Evolutionary conservation across 2,329 filamentous ascomycete genomes (phyloP).

Genomic region (Exophiala xenobiotica): DNA sequence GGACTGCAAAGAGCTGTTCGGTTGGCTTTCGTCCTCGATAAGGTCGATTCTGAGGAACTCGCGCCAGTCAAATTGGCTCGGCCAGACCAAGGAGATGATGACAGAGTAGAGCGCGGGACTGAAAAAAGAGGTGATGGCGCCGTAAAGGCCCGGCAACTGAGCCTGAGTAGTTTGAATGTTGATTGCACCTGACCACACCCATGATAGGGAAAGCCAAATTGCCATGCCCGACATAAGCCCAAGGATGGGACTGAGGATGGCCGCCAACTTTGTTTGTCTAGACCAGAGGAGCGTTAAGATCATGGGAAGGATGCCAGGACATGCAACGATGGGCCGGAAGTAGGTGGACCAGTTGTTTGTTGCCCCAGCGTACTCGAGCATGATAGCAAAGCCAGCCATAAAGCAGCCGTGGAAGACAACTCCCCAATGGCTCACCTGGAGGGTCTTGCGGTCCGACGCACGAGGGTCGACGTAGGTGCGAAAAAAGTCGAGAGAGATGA

Average conservation of each 20-base stretch:
- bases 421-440: slow-evolving; percentile 48
- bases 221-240: slow-evolving; percentile 11
- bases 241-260: slow-evolving; percentile 37
- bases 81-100: slow-evolving; percentile 43
- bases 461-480: slow-evolving; percentile 51
- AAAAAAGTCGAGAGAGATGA: slow-evolving; percentile 53
- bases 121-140: slow-evolving; percentile 47
- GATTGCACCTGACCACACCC: slow-evolving; percentile 39
- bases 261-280: slow-evolving; percentile 46
- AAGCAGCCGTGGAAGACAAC: slow-evolving; percentile 51
- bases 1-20: slow-evolving; percentile 11
- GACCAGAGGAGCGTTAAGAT: slow-evolving; percentile 33
- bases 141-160: slow-evolving; percentile 46
- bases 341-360: slow-evolving; percentile 51
- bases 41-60: slow-evolving; percentile 51
- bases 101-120: slow-evolving; percentile 49
- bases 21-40: slow-evolving; percentile 37
- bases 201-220: slow-evolving; percentile 39
- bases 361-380: slow-evolving; percentile 50
- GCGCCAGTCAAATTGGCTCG: slow-evolving; percentile 45
- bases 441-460: slow-evolving; percentile 44
- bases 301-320: slow-evolving; percentile 48
- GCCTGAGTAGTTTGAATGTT: slow-evolving; percentile 43
- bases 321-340: slow-evolving; percentile 44
- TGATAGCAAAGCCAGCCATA: slow-evolving; percentile 50